These are phyloP conservation scores for Yarrowia alimentaria DNA, from an alignment of 805 yeast genomes.

Conservation along the genomic window DNA sequence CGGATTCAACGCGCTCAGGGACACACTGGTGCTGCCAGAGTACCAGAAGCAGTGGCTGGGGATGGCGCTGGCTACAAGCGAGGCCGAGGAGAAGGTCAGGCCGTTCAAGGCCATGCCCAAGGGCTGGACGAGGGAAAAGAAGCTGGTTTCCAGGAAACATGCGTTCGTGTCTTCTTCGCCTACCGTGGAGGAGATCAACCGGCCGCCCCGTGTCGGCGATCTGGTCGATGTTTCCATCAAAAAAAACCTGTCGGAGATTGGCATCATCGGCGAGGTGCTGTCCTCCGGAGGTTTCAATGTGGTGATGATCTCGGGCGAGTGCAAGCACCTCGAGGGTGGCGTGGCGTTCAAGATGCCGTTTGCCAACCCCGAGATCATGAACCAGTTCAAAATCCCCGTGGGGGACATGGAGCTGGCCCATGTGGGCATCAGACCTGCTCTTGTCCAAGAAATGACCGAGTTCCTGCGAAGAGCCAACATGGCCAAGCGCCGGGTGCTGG, in stretches of 20 bases:
- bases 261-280: conserved; percentile 4
- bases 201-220: conserved; percentile 8
- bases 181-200: conserved; percentile 12
- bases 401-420: background rate
- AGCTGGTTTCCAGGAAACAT: conserved; percentile 3
- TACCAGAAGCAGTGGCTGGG: background rate
- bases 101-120: background rate
- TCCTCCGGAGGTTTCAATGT: conserved; percentile 7
- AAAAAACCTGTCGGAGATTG: conserved; percentile 15
- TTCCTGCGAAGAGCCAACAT: conserved; percentile 4
- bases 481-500: conserved; percentile 2
- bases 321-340: background rate
- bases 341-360: conserved; percentile 20
- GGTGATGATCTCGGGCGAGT: conserved; percentile 13
- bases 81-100: background rate
- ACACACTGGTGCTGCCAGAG: no score
- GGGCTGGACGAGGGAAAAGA: conserved; percentile 10
- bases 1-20: no score
- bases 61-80: background rate
- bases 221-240: conserved; percentile 10
- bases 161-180: conserved; percentile 1
- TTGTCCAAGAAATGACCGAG: conserved; percentile 14
- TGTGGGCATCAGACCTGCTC: conserved; percentile 15
- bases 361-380: conserved; percentile 4
- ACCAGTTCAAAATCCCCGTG: background rate